Conservation (phyloP, 768 basidiomycete genomes). For the Amanita molliuscula region DNA sequence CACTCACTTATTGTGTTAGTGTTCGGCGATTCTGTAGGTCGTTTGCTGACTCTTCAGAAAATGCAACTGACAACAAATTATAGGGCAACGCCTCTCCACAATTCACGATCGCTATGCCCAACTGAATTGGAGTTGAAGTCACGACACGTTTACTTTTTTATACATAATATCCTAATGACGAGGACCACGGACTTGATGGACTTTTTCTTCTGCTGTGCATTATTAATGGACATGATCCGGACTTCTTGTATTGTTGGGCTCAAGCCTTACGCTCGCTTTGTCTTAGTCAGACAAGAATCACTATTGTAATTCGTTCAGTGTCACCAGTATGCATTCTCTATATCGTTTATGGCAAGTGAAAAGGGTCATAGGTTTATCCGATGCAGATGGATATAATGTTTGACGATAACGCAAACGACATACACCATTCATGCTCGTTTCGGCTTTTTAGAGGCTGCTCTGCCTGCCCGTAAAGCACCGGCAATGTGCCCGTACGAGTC, state of each 20-base stretch:
- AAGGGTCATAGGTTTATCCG: background rate
- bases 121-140: background rate
- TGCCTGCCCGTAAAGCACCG: conserved; percentile 37
- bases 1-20: conserved; percentile 12
- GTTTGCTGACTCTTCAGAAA: background rate
- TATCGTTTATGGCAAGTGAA: background rate
- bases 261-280: conserved; percentile 1
- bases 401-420: background rate
- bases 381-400: background rate
- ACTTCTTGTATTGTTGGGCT: background rate
- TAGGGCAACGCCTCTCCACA: conserved; percentile 20
- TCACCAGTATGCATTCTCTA: too few species aligned
- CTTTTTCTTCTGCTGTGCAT: background rate
- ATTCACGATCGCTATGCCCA: conserved; percentile 10
- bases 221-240: background rate
- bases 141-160: background rate
- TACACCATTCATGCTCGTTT: background rate
- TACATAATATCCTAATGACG: background rate
- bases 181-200: background rate
- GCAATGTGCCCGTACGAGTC: conserved; percentile 72
- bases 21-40: conserved; percentile 21
- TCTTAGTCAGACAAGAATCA: background rate
- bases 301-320: background rate
- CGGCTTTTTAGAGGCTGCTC: conserved; percentile 8
- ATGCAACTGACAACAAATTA: background rate